These are phyloP conservation scores for Vitis hybrid DNA, from an alignment of 177 flowering plant genomes.

Conservation along the genomic window DNA sequence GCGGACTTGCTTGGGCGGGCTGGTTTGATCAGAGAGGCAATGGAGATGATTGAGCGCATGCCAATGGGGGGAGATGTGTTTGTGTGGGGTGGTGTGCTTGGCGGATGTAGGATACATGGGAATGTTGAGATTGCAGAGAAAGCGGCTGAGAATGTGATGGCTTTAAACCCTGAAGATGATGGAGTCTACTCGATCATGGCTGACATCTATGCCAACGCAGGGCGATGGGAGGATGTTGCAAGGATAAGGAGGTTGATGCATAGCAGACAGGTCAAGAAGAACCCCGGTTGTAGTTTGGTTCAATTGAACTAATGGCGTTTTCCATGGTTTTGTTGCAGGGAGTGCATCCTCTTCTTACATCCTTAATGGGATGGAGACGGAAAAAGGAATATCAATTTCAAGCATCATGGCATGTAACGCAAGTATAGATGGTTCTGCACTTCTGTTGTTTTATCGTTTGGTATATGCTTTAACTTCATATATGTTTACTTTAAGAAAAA, in stretches of 20 bases:
- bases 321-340: conserved; percentile 63
- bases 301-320: conserved; percentile 34
- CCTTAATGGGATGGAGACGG: too few relatives aligned
- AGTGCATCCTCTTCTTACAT: conserved; percentile 40
- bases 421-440: neutral
- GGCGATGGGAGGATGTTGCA: conserved; percentile 66
- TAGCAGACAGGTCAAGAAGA: conserved; percentile 40
- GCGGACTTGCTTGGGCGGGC: conserved; percentile 80
- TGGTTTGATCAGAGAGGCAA: conserved; percentile 65
- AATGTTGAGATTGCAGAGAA: conserved; percentile 64
- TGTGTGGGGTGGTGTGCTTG: conserved; percentile 83
- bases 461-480: too few relatives aligned
- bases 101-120: conserved; percentile 74
- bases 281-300: conserved; percentile 58
- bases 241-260: conserved; percentile 47
- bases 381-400: conserved; percentile 7
- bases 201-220: conserved; percentile 53
- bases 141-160: conserved; percentile 60
- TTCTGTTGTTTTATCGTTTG: too few relatives aligned
- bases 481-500: too few relatives aligned
- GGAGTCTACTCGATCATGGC: conserved; percentile 75
- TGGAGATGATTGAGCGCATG: conserved; percentile 60
- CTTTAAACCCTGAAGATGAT: conserved; percentile 63
- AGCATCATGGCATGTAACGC: neutral
- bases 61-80: conserved; percentile 59